phyloP scores from a whole-genome alignment of 768 basidiomycete genomes.

The Coprinopsis sp. region DNA sequence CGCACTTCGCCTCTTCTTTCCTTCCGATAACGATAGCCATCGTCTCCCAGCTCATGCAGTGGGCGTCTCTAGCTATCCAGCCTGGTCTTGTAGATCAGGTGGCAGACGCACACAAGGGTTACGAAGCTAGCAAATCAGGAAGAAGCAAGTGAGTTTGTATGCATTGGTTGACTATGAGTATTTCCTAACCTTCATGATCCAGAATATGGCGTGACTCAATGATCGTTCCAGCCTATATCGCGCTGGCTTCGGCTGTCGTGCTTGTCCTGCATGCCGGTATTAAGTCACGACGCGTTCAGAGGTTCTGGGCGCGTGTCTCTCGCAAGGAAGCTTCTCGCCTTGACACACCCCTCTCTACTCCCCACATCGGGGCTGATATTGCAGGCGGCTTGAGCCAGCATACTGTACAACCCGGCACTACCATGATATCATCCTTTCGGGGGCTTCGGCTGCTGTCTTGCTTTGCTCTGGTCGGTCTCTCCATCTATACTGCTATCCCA shows the following conservation, averaged over 20 bases:
- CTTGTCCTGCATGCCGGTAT: slow-evolving; percentile 2
- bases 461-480: slow-evolving; percentile 45
- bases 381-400: slow-evolving; percentile 20
- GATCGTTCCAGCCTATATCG: slow-evolving; percentile 5
- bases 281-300: background rate
- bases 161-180: no score
- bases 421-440: slow-evolving; percentile 42
- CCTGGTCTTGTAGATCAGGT: no score
- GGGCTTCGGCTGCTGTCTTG: slow-evolving; percentile 41
- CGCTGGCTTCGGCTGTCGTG: slow-evolving; percentile 1
- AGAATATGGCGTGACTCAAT: slow-evolving; percentile 6
- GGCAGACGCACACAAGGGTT: no score
- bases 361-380: slow-evolving; percentile 1
- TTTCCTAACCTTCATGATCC: no score
- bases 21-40: no score
- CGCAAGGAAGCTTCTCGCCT: background rate
- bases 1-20: no score
- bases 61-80: no score
- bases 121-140: no score
- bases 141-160: no score
- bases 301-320: background rate
- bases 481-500: slow-evolving; percentile 37
- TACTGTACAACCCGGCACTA: slow-evolving; percentile 40
- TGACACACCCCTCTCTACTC: no score
- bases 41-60: no score